Evolutionary conservation across 108 stramenopile species (phyloP).

Genomic region (Nitzschia sp.): DNA sequence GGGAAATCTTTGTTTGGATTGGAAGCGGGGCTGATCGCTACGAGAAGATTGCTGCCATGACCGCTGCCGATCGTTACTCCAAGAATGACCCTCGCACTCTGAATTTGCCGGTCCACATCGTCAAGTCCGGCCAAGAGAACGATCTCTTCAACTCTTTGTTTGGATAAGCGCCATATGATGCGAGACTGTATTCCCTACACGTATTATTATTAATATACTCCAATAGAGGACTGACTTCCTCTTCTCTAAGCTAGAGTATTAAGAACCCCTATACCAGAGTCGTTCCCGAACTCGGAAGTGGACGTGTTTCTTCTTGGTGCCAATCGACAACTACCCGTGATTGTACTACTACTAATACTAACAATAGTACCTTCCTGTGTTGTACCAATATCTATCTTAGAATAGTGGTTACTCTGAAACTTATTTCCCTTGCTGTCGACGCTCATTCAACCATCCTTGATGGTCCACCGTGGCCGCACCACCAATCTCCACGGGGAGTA

Average conservation of each 20-base stretch:
- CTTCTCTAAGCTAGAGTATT: too few relatives aligned
- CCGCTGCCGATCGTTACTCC: slow-evolving; percentile 37
- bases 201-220: too few relatives aligned
- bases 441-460: slow-evolving; percentile 7
- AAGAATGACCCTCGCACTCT: slow-evolving; percentile 35
- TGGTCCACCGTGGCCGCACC: slow-evolving; percentile 3
- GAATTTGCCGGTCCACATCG: slow-evolving; percentile 36
- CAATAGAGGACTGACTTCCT: too few relatives aligned
- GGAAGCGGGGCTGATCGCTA: slow-evolving; percentile 55
- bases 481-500: slow-evolving; percentile 17
- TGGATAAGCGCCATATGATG: too few relatives aligned
- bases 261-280: too few relatives aligned
- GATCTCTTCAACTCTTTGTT: background rate
- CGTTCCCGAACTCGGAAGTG: too few relatives aligned
- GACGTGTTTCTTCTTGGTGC: too few relatives aligned
- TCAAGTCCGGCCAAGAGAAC: slow-evolving; percentile 33
- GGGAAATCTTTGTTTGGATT: slow-evolving; percentile 76
- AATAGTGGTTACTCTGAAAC: background rate
- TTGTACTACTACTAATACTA: too few relatives aligned
- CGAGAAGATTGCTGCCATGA: slow-evolving; percentile 76
- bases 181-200: too few relatives aligned
- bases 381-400: too few relatives aligned
- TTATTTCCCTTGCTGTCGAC: slow-evolving; percentile 9
- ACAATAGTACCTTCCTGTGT: too few relatives aligned
- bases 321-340: too few relatives aligned